These are phyloP conservation scores for Raphanus hybrid DNA, from an alignment of 441 rosid genomes.

Conservation along the genomic window DNA sequence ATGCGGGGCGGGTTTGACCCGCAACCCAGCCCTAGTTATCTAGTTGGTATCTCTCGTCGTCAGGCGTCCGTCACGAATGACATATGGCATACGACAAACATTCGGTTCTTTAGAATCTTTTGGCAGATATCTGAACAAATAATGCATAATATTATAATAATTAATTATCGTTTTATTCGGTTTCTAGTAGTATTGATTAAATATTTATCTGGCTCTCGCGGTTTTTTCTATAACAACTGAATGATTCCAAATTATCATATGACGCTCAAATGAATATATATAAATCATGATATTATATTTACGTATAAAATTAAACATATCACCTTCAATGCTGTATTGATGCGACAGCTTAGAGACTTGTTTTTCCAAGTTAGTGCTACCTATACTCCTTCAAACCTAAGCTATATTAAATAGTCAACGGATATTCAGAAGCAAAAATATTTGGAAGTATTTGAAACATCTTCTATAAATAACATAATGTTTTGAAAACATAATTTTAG, in stretches of 20 bases:
- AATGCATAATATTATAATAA: not conserved
- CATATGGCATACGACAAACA: constrained; percentile 36
- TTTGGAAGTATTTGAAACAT: not conserved
- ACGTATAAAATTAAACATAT: constrained; percentile 25
- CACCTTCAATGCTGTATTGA: constrained; percentile 32
- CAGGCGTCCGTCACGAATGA: constrained; percentile 40
- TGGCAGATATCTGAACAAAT: constrained; percentile 28
- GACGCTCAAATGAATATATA: not conserved
- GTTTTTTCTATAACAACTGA: not conserved
- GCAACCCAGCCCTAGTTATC: not conserved
- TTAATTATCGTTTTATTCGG: not conserved
- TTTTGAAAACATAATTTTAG: not conserved
- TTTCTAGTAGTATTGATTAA: not conserved
- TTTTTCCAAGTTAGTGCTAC: not conserved
- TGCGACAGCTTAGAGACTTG: constrained; percentile 31
- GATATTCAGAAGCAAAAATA: not conserved
- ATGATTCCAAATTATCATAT: not conserved
- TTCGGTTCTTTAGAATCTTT: constrained; percentile 22
- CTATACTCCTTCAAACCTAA: not conserved
- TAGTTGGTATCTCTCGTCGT: not conserved
- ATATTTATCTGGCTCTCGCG: not conserved
- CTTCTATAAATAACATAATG: not conserved
- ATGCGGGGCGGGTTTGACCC: too few species aligned
- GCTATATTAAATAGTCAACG: not conserved
- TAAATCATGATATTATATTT: not conserved